Conservation (phyloP, 768 basidiomycete genomes). For the Leccinum subgranulosum region DNA sequence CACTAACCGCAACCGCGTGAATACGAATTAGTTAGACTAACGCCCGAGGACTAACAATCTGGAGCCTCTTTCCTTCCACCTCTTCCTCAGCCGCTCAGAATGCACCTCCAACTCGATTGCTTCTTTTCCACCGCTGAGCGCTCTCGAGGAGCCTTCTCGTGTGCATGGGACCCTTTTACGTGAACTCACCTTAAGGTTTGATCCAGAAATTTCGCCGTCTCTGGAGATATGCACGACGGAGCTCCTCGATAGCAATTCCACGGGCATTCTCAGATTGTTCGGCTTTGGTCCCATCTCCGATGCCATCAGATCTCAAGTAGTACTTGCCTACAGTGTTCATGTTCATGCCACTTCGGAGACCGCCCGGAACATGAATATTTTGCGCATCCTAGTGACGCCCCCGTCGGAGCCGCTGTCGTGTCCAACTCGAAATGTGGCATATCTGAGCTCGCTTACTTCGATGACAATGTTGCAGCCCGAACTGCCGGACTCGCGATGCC, state of each 20-base stretch:
- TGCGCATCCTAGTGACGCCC: neutral
- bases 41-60: slow-evolving; percentile 18
- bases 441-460: slow-evolving; percentile 6
- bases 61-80: neutral
- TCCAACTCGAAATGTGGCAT: slow-evolving; percentile 11
- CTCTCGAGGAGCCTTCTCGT: slow-evolving; percentile 2
- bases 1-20: slow-evolving; percentile 28
- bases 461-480: slow-evolving; percentile 5
- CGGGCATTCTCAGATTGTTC: slow-evolving; percentile 6
- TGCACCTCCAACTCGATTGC: neutral
- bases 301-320: slow-evolving; percentile 2
- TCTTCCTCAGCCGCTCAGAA: neutral
- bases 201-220: slow-evolving; percentile 1
- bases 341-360: neutral
- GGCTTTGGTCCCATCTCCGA: slow-evolving; percentile 21
- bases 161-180: slow-evolving; percentile 10
- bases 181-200: slow-evolving; percentile 14
- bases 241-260: slow-evolving; percentile 7
- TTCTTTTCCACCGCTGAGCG: slow-evolving; percentile 3
- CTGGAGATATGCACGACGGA: slow-evolving; percentile 3
- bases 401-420: neutral
- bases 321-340: neutral
- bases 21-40: slow-evolving; percentile 12
- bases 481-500: slow-evolving; percentile 3
- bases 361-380: neutral